Evolutionary conservation across 495 filamentous ascomycete genomes (phyloP).

Genomic region (Aspergillus diversus): DNA sequence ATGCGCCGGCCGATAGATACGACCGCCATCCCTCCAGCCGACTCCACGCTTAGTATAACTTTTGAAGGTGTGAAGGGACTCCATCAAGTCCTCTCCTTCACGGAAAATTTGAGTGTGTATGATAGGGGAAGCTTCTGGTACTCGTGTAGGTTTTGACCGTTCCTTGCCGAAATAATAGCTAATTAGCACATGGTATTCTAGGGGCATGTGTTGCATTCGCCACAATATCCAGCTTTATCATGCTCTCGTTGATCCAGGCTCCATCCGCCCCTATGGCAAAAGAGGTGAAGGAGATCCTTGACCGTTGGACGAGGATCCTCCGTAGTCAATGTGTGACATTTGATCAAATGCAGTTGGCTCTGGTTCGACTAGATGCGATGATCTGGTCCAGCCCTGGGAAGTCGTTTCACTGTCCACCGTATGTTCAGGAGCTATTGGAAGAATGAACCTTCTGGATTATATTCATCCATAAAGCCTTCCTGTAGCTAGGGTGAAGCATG

Average conservation of each 20-base stretch:
- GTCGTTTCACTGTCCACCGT: background rate
- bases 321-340: background rate
- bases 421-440: background rate
- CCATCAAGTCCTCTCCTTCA: background rate
- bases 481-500: too few species aligned
- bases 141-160: background rate
- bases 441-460: background rate
- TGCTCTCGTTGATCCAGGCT: background rate
- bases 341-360: background rate
- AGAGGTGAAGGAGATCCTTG: background rate
- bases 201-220: background rate
- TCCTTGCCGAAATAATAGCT: background rate
- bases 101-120: background rate
- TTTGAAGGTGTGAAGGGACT: background rate
- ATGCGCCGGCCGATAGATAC: background rate
- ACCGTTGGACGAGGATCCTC: background rate
- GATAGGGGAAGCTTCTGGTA: background rate
- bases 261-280: background rate
- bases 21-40: background rate
- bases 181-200: background rate
- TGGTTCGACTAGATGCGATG: background rate
- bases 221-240: background rate
- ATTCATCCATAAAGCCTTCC: too few species aligned
- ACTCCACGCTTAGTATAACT: background rate
- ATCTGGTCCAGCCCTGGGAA: background rate